Conservation (phyloP, 2,329 filamentous ascomycete genomes). For the Emmonsiellopsis sp. region DNA sequence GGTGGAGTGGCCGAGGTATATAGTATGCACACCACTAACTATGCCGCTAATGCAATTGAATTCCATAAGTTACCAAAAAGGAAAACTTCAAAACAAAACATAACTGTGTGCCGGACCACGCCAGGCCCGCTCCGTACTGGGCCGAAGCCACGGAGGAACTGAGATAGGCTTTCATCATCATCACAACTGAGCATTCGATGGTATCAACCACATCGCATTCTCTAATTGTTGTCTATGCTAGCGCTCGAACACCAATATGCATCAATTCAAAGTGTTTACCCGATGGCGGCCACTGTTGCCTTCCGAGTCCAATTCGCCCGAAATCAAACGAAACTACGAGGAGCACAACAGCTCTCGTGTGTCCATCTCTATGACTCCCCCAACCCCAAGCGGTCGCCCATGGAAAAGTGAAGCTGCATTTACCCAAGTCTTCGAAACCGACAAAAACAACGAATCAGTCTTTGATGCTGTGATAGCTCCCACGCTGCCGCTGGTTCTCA, state of each 20-base stretch:
- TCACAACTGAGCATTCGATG: too few relatives aligned
- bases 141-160: too few relatives aligned
- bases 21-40: too few relatives aligned
- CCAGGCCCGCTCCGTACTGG: too few relatives aligned
- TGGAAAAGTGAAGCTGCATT: slow-evolving; percentile 22
- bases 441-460: slow-evolving; percentile 19
- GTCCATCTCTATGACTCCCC: slow-evolving; percentile 3
- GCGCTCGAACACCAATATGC: neutral
- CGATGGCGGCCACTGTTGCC: slow-evolving; percentile 11
- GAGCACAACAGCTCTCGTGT: slow-evolving; percentile 4
- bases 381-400: slow-evolving; percentile 4
- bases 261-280: slow-evolving; percentile 8
- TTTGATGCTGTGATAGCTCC: slow-evolving; percentile 26
- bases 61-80: too few relatives aligned
- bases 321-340: slow-evolving; percentile 6
- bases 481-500: slow-evolving; percentile 24
- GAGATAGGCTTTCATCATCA: too few relatives aligned
- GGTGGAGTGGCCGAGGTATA: too few relatives aligned
- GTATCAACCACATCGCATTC: too few relatives aligned
- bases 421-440: slow-evolving; percentile 14
- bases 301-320: slow-evolving; percentile 2
- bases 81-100: too few relatives aligned
- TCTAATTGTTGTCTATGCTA: too few relatives aligned
- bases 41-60: too few relatives aligned
- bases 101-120: too few relatives aligned